A percentile compares a stretch with the other conserved stretches of the same genome.
Conservation (phyloP, 257 asterid species). For the Nicotiana knightiana region DNA sequence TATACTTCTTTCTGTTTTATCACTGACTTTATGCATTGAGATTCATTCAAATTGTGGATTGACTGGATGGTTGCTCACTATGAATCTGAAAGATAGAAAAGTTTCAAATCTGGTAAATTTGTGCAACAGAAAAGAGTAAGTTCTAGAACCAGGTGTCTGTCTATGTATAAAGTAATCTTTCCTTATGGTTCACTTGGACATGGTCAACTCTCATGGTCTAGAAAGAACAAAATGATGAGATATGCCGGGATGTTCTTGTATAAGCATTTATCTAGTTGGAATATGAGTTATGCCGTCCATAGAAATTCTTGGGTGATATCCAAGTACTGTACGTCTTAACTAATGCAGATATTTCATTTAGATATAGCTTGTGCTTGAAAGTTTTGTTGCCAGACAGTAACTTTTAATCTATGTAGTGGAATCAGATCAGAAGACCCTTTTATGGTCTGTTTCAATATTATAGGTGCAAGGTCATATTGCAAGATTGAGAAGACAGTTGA, state of each 20-base stretch:
- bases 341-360: background rate
- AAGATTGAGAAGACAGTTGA: conserved; percentile 72
- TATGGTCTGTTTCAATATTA: conserved; percentile 16
- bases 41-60: background rate
- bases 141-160: background rate
- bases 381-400: background rate
- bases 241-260: background rate
- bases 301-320: background rate
- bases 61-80: background rate
- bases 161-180: background rate
- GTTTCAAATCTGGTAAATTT: background rate
- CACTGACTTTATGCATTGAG: background rate
- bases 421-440: conserved; percentile 4
- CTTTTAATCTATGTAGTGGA: background rate
- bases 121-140: background rate
- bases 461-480: conserved; percentile 91
- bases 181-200: background rate
- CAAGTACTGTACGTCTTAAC: background rate
- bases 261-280: background rate
- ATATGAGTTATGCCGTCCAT: background rate
- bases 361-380: background rate
- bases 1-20: background rate
- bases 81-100: background rate
- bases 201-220: background rate
- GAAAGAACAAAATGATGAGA: background rate